Evolutionary conservation across 2,329 filamentous ascomycete species (phyloP).

Genomic region (Hypocreales sp.): DNA sequence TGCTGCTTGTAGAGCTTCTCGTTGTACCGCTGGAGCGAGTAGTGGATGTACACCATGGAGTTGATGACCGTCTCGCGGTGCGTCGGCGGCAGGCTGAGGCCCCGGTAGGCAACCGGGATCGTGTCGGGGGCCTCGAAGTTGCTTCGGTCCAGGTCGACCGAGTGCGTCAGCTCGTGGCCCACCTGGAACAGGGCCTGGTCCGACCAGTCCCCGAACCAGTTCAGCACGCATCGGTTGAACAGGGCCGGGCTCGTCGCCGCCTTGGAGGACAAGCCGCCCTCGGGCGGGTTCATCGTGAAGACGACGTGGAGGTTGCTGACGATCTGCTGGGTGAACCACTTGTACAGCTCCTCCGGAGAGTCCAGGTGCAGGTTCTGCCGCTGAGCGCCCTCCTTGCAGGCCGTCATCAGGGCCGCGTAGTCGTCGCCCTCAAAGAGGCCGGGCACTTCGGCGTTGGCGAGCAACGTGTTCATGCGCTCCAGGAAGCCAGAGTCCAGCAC

Average conservation of each 20-base stretch:
- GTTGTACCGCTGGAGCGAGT: slow-evolving; percentile 86
- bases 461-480: slow-evolving; percentile 96
- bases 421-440: slow-evolving; percentile 99
- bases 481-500: slow-evolving; percentile 97
- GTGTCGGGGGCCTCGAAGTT: slow-evolving; percentile 79
- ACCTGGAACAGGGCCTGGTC: slow-evolving; percentile 98
- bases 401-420: slow-evolving; percentile 95
- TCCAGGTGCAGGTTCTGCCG: slow-evolving; percentile 89
- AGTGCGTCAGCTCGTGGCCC: slow-evolving; percentile 84
- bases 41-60: slow-evolving; percentile 97
- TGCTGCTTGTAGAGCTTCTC: slow-evolving; percentile 79
- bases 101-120: slow-evolving; percentile 83
- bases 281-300: slow-evolving; percentile 98
- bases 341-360: slow-evolving; percentile 98
- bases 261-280: slow-evolving; percentile 87
- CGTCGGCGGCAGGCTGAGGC: slow-evolving; percentile 67
- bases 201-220: slow-evolving; percentile 99
- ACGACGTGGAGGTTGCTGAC: slow-evolving; percentile 98
- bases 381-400: slow-evolving; percentile 95
- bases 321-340: slow-evolving; percentile 99
- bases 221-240: slow-evolving; percentile 98
- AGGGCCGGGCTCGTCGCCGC: slow-evolving; percentile 93
- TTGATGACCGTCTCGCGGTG: slow-evolving; percentile 91
- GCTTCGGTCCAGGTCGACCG: slow-evolving; percentile 83
- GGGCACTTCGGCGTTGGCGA: slow-evolving; percentile 98